These are phyloP conservation scores for Teunomyces tritomae DNA, from an alignment of 805 yeast species.

Conservation along the genomic window DNA sequence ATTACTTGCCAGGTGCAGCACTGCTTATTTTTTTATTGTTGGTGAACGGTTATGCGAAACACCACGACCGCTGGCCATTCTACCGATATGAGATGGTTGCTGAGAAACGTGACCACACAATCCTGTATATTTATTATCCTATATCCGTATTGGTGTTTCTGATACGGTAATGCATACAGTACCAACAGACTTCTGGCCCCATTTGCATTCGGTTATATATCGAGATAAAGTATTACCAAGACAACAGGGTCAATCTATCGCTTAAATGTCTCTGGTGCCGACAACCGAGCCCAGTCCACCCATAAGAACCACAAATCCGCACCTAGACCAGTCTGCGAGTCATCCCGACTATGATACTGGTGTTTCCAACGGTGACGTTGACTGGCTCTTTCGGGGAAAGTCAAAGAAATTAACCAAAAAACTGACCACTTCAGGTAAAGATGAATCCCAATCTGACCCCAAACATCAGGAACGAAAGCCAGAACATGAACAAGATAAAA, in stretches of 20 bases:
- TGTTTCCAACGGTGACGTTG: constrained; percentile 73
- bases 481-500: neutral
- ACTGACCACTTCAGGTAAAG: constrained; percentile 16
- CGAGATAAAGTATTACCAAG: neutral
- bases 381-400: constrained; percentile 82
- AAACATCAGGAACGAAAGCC: neutral
- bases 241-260: neutral
- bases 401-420: constrained; percentile 54
- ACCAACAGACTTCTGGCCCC: neutral
- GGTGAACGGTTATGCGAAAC: too few species aligned
- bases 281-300: neutral
- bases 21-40: too few species aligned
- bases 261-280: neutral
- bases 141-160: neutral
- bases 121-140: too few species aligned
- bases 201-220: neutral
- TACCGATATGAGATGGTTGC: too few species aligned
- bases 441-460: constrained; percentile 2
- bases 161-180: neutral
- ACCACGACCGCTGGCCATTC: too few species aligned
- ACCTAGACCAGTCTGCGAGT: neutral
- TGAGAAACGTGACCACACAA: too few species aligned
- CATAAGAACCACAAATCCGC: neutral
- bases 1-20: too few species aligned
- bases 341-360: constrained; percentile 37